Conservation (phyloP, 2,329 filamentous ascomycete genomes). For the Aspergillus fumigatus region DNA sequence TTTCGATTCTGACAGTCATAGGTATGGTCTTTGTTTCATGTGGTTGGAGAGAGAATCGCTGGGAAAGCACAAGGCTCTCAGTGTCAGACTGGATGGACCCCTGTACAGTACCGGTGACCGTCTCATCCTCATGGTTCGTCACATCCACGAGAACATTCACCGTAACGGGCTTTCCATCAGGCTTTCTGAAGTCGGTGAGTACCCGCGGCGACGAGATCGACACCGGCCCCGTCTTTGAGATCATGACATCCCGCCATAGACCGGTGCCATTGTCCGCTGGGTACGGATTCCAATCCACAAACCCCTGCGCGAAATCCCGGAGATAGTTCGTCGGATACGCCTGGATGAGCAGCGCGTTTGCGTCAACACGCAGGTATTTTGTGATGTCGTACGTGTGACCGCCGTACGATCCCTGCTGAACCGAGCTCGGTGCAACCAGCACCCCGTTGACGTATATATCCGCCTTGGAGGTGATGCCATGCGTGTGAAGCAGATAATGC, state of each 20-base stretch:
- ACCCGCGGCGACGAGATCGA: constrained; percentile 44
- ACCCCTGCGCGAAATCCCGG: constrained; percentile 56
- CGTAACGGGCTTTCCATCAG: constrained; percentile 33
- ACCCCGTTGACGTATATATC: constrained; percentile 58
- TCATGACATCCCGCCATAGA: constrained; percentile 56
- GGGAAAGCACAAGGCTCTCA: constrained; percentile 20
- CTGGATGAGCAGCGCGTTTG: constrained; percentile 51
- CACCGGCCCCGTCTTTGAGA: constrained; percentile 53
- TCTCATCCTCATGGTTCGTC: constrained; percentile 25
- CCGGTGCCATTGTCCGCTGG: constrained; percentile 61
- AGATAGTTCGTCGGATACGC: constrained; percentile 57
- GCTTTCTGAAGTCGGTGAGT: constrained; percentile 38
- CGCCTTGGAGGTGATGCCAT: constrained; percentile 58
- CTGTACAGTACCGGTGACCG: constrained; percentile 16
- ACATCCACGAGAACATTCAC: constrained; percentile 33
- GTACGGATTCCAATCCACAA: constrained; percentile 60
- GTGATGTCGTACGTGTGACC: constrained; percentile 56
- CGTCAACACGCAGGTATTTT: constrained; percentile 27
- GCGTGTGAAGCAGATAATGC: constrained; percentile 52
- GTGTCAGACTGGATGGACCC: constrained; percentile 17
- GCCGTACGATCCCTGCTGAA: constrained; percentile 54
- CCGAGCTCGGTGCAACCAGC: constrained; percentile 45
- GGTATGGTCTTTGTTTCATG: constrained; percentile 37
- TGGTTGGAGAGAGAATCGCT: constrained; percentile 37
- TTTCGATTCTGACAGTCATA: constrained; percentile 35